Evolutionary conservation across 2,329 filamentous ascomycete species (phyloP), one percentile per base, ranked within the genome.

Genomic region (Paraphaeosphaeria sporulosa): DNA sequence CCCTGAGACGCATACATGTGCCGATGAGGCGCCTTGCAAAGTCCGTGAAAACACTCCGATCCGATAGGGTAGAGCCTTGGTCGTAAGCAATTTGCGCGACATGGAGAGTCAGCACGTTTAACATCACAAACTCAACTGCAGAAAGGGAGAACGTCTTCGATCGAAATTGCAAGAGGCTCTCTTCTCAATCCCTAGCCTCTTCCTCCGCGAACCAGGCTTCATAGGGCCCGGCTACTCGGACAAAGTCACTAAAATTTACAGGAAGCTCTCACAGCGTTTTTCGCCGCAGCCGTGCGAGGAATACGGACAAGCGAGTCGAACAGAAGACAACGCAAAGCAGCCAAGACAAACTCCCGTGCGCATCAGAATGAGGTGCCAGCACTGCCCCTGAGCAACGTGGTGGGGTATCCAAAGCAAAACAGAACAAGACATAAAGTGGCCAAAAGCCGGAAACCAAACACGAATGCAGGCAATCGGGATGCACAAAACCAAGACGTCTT

Each of bases 341-440:
- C 15, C 23, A 54, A 54, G 10, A 32, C 38, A 44, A 43, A 21
- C 25, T 54, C 38, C 15, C 38, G 51, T 38, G 50, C 50, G 57
- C 49, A 59, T 38, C 38, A 40, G 43, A 48, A 42, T 21, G 46
- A 48, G 54, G 44, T 49, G 34, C 43, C 54, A 57, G 54, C 46
- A 57, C 17, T 44, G n/a, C 32, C 25, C 32, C 40, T 54, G 32
- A 46, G 48, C 50, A 36, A 43, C 34, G 48, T 57, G 44, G 32
- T 27, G 44, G 48, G 53, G 46, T 60, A 57, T 60, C 44, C 58
- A 60, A 59, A 55, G 46, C 32, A 32, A 13, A 58, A 40, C 19
- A 42, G 30, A 40, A 42, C 49, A 40, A 13, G 40, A 40, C 34
- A 32, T 32, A 42, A 40, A 10, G n/a, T 36, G 27, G 19, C 21